Evolutionary conservation across 768 basidiomycete species (phyloP).

Genomic region (Lactifluus hygrophoroides): DNA sequence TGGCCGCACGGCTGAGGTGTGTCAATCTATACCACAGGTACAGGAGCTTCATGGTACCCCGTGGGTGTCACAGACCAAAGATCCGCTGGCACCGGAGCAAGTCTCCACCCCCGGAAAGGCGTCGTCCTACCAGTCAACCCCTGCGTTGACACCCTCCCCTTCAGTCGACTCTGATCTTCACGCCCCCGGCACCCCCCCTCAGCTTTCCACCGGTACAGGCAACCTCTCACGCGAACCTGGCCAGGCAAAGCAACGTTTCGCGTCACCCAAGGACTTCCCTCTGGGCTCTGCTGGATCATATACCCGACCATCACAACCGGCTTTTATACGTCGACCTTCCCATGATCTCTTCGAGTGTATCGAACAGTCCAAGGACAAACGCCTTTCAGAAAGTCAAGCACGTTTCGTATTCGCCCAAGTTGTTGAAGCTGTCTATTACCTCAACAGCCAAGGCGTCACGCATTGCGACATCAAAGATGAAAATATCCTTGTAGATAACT

Average conservation of each 20-base stretch:
- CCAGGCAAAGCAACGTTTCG: not conserved
- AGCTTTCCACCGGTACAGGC: not conserved
- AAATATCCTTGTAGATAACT: slow-evolving; percentile 73
- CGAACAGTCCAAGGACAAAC: slow-evolving; percentile 74
- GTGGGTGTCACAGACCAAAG: slow-evolving; percentile 51
- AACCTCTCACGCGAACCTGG: slow-evolving; percentile 3
- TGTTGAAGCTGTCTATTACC: slow-evolving; percentile 74
- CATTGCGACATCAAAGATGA: slow-evolving; percentile 98
- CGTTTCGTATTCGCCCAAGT: slow-evolving; percentile 82
- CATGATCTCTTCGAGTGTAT: slow-evolving; percentile 95
- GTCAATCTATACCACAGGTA: slow-evolving; percentile 39
- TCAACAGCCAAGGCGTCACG: slow-evolving; percentile 75
- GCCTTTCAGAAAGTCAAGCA: slow-evolving; percentile 69
- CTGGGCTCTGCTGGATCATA: slow-evolving; percentile 2
- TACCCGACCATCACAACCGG: slow-evolving; percentile 19
- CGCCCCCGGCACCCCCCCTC: slow-evolving; percentile 16
- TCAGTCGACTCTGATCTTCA: slow-evolving; percentile 15
- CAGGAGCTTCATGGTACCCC: slow-evolving; percentile 92
- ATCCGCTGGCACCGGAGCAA: slow-evolving; percentile 19
- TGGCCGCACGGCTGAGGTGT: not conserved
- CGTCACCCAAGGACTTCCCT: not conserved
- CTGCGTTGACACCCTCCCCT: slow-evolving; percentile 19
- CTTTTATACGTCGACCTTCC: slow-evolving; percentile 63
- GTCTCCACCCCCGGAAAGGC: slow-evolving; percentile 3
- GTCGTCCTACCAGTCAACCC: slow-evolving; percentile 16